Evolutionary conservation across 148 eudicot species (phyloP).

Genomic region (Cornus florida): DNA sequence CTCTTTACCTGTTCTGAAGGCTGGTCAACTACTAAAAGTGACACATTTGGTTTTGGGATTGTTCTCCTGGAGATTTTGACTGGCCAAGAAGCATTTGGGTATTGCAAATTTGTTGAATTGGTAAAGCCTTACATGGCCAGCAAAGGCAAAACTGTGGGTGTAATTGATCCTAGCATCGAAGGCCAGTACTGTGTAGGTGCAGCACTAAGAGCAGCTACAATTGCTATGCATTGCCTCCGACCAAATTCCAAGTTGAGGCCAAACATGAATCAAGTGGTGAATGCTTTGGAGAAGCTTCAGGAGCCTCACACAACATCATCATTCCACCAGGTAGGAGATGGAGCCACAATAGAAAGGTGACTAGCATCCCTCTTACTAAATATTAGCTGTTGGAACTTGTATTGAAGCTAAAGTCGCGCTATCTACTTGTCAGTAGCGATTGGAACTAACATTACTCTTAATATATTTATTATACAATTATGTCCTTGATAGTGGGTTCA

Average conservation of each 20-base stretch:
- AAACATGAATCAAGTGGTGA: conserved; percentile 61
- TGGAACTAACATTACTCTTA: too few species aligned
- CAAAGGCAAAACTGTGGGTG: conserved; percentile 56
- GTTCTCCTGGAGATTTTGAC: conserved; percentile 84
- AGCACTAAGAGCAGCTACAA: conserved; percentile 45
- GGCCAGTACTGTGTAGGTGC: conserved; percentile 62
- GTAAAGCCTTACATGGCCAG: conserved; percentile 64
- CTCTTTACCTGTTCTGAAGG: conserved; percentile 39
- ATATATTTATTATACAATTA: too few species aligned
- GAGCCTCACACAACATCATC: too few species aligned
- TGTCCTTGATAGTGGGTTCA: too few species aligned
- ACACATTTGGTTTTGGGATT: conserved; percentile 84
- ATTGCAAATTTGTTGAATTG: conserved; percentile 70
- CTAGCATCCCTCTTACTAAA: too few species aligned
- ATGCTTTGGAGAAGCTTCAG: conserved; percentile 60
- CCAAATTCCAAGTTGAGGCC: conserved; percentile 67
- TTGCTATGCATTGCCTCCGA: conserved; percentile 66
- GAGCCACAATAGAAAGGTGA: too few species aligned
- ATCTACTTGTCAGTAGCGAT: too few species aligned
- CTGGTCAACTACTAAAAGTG: conserved; percentile 72
- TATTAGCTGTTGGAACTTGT: too few species aligned
- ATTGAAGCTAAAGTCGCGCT: too few species aligned
- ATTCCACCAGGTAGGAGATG: too few species aligned
- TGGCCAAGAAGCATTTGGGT: conserved; percentile 63
- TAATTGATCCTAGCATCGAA: conserved; percentile 70